Conservation (phyloP, 805 yeast genomes). For the Debaryomyces castellii region DNA sequence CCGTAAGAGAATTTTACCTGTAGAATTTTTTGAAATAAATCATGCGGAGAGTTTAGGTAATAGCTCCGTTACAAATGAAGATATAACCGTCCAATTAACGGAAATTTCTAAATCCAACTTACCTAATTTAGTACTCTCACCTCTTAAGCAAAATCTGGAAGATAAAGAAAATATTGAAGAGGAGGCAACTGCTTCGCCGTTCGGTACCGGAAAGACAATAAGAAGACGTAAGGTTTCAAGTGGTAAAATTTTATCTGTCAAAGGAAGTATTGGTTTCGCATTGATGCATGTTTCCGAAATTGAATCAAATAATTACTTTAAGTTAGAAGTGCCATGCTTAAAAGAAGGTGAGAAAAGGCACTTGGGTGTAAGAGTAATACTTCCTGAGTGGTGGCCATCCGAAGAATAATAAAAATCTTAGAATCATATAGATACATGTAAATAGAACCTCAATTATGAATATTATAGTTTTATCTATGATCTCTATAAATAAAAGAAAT, state of each 20-base stretch:
- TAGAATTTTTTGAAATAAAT: slow-evolving; percentile 27
- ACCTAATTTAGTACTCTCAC: slow-evolving; percentile 16
- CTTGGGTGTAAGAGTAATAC: slow-evolving; percentile 50
- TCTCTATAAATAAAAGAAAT: too few species aligned
- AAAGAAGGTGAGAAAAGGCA: slow-evolving; percentile 17
- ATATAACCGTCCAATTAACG: slow-evolving; percentile 6
- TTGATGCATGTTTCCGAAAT: slow-evolving; percentile 47
- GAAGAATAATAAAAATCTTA: slow-evolving; percentile 12
- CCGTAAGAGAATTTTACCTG: slow-evolving; percentile 81
- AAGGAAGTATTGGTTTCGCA: slow-evolving; percentile 67
- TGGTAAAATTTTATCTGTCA: slow-evolving; percentile 59
- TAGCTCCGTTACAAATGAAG: slow-evolving; percentile 13
- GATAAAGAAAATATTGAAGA: slow-evolving; percentile 4
- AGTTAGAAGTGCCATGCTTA: slow-evolving; percentile 25
- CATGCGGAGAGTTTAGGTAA: slow-evolving; percentile 13
- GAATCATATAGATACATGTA: not conserved
- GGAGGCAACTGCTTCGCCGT: slow-evolving; percentile 34
- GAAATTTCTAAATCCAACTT: slow-evolving; percentile 11
- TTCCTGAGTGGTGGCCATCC: slow-evolving; percentile 79
- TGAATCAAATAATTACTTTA: slow-evolving; percentile 41
- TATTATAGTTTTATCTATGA: too few species aligned
- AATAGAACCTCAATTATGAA: not conserved
- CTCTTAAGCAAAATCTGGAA: slow-evolving; percentile 15
- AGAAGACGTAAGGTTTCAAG: slow-evolving; percentile 43
- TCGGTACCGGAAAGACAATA: slow-evolving; percentile 27